Conservation (phyloP, 257 asterid genomes). For the Solanum dulcamara region DNA sequence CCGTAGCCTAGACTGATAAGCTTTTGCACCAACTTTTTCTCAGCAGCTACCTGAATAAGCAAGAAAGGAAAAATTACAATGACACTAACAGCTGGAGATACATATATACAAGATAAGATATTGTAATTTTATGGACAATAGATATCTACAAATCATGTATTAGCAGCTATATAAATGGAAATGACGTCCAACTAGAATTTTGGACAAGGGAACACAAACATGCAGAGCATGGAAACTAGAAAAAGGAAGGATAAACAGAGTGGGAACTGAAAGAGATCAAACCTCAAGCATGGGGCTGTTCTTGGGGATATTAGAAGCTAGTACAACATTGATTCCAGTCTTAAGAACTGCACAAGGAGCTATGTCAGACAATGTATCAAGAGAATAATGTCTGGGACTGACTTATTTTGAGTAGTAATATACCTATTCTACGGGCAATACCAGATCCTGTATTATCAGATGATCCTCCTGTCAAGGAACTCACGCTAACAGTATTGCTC, state of each 20-base stretch:
- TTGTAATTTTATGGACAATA: neutral
- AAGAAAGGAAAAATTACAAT: neutral
- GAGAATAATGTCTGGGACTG: neutral
- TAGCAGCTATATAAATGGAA: neutral
- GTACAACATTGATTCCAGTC: constrained; percentile 69
- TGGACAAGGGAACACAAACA: neutral
- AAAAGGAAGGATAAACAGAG: neutral
- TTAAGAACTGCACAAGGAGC: constrained; percentile 42
- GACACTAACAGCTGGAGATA: neutral
- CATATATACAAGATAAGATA: neutral
- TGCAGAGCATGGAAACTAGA: neutral
- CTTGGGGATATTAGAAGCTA: constrained; percentile 84
- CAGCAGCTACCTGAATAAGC: constrained; percentile 65
- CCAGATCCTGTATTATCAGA: constrained; percentile 80
- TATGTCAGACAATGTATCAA: constrained; percentile 10
- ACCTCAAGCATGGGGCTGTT: constrained; percentile 89
- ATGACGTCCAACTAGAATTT: neutral
- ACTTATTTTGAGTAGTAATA: neutral
- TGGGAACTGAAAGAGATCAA: constrained; percentile 1
- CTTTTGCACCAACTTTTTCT: constrained; percentile 67
- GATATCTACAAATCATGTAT: neutral
- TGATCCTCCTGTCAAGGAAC: constrained; percentile 66
- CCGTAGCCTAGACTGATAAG: constrained; percentile 56
- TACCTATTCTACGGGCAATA: constrained; percentile 90
- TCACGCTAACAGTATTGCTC: constrained; percentile 54